Percentiles rank a stretch among this genome's conserved stretches.
phyloP scores from a whole-genome alignment of 305 asterid species.

The Fraxinus baroniana region DNA sequence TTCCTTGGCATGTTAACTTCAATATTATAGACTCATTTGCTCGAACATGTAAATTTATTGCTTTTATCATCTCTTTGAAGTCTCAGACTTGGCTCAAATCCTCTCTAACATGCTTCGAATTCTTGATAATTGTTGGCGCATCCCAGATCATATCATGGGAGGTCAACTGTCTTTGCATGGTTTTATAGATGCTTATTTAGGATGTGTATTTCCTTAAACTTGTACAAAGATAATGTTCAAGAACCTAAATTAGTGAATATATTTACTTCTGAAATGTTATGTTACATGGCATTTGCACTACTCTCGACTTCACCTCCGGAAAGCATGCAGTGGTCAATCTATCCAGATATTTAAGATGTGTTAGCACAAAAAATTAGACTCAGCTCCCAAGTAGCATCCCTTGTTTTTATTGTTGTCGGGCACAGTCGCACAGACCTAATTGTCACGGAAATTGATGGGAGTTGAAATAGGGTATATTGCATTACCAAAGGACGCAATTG shows the following conservation, averaged over 20 bases:
- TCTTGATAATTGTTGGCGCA: too few species aligned
- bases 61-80: too few species aligned
- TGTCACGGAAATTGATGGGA: background rate
- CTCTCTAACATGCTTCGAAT: too few species aligned
- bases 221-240: slow-evolving; percentile 52
- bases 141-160: too few species aligned
- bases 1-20: too few species aligned
- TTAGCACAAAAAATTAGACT: background rate
- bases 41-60: too few species aligned
- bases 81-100: too few species aligned
- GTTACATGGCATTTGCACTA: background rate
- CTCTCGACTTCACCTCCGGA: background rate
- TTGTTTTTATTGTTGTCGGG: background rate
- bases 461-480: background rate
- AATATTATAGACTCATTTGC: too few species aligned
- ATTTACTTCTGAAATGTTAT: slow-evolving; percentile 17
- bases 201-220: slow-evolving; percentile 28
- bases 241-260: slow-evolving; percentile 34
- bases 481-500: background rate
- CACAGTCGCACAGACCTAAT: background rate
- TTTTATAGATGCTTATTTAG: slow-evolving; percentile 33
- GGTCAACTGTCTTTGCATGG: slow-evolving; percentile 20
- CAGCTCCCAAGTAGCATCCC: background rate
- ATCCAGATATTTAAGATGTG: background rate
- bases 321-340: background rate